Base-by-base conservation (phyloP, 2,329 filamentous ascomycete genomes). In the Neonectria magnoliae region DNA sequence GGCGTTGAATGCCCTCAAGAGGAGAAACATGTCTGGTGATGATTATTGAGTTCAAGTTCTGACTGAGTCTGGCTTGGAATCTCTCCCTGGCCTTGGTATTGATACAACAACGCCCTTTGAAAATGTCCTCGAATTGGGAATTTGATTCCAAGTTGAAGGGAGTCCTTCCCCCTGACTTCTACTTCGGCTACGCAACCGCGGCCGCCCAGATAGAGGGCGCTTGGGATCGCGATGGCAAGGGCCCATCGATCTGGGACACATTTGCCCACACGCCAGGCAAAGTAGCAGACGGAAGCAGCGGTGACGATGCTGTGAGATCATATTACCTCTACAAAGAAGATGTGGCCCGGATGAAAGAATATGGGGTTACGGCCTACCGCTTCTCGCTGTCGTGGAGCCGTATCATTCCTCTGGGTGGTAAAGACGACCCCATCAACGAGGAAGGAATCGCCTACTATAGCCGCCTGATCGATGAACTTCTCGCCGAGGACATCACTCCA, bases 311-410 rank as follows among this genome's bases (percentile, higher is more conserved):
- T 0, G 75, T 73, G 20, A 71, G 76, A 6, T 79, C 78, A 29
- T 82, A 82, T 64, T 76, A 82, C 44, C 67, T 81, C 2, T 82
- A 79, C 68, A 77, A 78, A 60, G 80, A 86, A 60, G 88, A 91
- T 68, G 62, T 71, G 1, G 85, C 82, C 2, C 81, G 90, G 33
- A 79, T 91, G 71, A 89, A 88, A 74, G 76, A 84, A 57, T 85
- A 86, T 57, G 84, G 87, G 57, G 87, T 87, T 16, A 83, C 84
- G 63, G 86, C 84, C 4, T 90, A 90, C 73, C 85, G 88, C 25
- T 90, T 90, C 75, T 90, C 88, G 4, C 79, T 90, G 27, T 87
- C 88, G 4, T 90, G 88, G 88, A 85, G 87, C 13, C 85, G 88
- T 47, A 86, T 91, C 64, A 89, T 90, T 56, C 88, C 89, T 0